A percentile compares a stretch with the other conserved stretches of the same genome.
phyloP scores from a whole-genome alignment of 2,329 filamentous ascomycete species.

The Botrytis medusae region DNA sequence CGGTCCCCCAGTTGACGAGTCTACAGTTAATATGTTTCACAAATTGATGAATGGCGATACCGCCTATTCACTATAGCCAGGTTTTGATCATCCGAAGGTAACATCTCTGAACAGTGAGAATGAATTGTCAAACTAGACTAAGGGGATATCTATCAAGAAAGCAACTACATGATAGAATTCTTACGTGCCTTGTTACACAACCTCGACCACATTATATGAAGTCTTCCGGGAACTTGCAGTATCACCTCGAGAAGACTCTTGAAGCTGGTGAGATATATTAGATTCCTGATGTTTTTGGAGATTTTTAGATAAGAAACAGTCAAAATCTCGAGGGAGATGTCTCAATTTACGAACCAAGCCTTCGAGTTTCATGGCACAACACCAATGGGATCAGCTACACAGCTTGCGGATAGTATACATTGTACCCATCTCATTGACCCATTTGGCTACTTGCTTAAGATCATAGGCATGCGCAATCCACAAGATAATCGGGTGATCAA shows the following conservation, averaged over 20 bases:
- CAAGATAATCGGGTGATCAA: slow-evolving; percentile 37
- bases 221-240: slow-evolving; percentile 43
- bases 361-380: slow-evolving; percentile 50
- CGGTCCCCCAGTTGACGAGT: slow-evolving; percentile 39
- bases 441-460: slow-evolving; percentile 46
- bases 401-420: slow-evolving; percentile 46
- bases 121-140: slow-evolving; percentile 43
- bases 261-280: slow-evolving; percentile 49
- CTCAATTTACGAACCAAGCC: slow-evolving; percentile 46
- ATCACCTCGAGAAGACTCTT: slow-evolving; percentile 50
- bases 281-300: slow-evolving; percentile 53
- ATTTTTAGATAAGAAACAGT: slow-evolving; percentile 49
- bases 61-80: slow-evolving; percentile 47
- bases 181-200: slow-evolving; percentile 48
- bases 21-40: slow-evolving; percentile 45
- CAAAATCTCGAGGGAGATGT: slow-evolving; percentile 41
- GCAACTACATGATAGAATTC: slow-evolving; percentile 52
- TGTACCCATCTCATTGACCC: slow-evolving; percentile 45
- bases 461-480: slow-evolving; percentile 45
- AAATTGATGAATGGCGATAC: slow-evolving; percentile 44
- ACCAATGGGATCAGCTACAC: slow-evolving; percentile 43
- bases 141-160: slow-evolving; percentile 48
- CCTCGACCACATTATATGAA: slow-evolving; percentile 51
- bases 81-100: slow-evolving; percentile 51
- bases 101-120: slow-evolving; percentile 48